Conservation (phyloP, 2,329 filamentous ascomycete species). For the Lecanicillium sp. region DNA sequence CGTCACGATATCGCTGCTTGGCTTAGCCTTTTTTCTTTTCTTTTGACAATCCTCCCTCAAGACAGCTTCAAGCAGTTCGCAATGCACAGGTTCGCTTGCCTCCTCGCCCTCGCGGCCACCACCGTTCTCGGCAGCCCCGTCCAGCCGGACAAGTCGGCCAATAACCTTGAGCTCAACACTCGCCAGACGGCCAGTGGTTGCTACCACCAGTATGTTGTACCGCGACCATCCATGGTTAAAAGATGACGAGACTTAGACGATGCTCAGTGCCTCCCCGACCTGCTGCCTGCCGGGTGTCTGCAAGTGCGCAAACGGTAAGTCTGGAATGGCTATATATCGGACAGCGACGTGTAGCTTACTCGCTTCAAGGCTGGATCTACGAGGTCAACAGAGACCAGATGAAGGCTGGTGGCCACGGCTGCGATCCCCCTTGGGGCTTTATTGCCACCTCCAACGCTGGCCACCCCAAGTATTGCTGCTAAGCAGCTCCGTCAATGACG, state of each 20-base stretch:
- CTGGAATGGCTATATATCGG: not conserved
- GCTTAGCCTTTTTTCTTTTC: too few species aligned
- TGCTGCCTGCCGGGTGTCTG: slow-evolving; percentile 3
- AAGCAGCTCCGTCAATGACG: too few species aligned
- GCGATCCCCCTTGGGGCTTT: not conserved
- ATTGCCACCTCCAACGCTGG: not conserved
- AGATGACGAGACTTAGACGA: not conserved
- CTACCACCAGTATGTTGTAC: not conserved
- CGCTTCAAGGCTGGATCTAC: not conserved
- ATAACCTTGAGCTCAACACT: not conserved
- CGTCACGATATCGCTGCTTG: too few species aligned
- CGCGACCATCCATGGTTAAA: not conserved
- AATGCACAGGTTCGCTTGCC: not conserved
- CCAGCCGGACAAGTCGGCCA: not conserved
- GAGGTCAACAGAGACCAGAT: not conserved
- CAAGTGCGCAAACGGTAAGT: not conserved
- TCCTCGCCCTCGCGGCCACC: slow-evolving; percentile 1
- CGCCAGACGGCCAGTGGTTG: slow-evolving; percentile 3
- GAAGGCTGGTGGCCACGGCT: not conserved
- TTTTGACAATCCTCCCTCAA: too few species aligned
- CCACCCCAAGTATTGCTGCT: slow-evolving; percentile 1
- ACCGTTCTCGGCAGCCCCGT: not conserved
- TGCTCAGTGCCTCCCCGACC: not conserved
- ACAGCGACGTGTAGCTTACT: not conserved
- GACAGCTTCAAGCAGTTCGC: too few species aligned